phyloP scores from a whole-genome alignment of 2,329 filamentous ascomycete genomes.

The Pezicula rhizophila region DNA sequence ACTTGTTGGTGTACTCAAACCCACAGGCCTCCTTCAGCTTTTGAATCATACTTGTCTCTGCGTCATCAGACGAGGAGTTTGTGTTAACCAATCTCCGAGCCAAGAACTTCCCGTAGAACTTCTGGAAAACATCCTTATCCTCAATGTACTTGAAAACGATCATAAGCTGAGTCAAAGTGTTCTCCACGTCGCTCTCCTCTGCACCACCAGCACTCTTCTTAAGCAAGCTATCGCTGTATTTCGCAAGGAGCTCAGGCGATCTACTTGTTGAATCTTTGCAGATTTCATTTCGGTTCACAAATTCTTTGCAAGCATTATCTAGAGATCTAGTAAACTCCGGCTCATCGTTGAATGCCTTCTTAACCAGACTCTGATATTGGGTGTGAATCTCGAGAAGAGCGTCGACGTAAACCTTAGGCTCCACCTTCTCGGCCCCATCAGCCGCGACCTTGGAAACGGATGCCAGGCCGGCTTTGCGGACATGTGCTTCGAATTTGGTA shows the following conservation, averaged over 20 bases:
- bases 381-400: conserved; percentile 90
- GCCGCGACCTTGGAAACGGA: conserved; percentile 88
- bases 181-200: conserved; percentile 90
- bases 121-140: conserved; percentile 99
- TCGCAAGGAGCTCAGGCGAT: conserved; percentile 89
- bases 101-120: conserved; percentile 96
- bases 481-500: conserved; percentile 83
- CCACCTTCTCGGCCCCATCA: conserved; percentile 74
- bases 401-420: conserved; percentile 95
- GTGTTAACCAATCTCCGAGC: conserved; percentile 91
- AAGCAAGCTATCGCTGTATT: conserved; percentile 87
- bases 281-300: conserved; percentile 95
- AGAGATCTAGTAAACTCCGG: conserved; percentile 94
- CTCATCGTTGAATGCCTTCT: conserved; percentile 88
- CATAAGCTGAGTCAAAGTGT: conserved; percentile 88
- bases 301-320: conserved; percentile 95
- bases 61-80: conserved; percentile 93
- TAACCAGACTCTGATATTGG: conserved; percentile 86
- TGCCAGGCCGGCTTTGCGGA: conserved; percentile 79
- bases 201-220: conserved; percentile 90
- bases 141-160: conserved; percentile 99
- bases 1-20: conserved; percentile 98
- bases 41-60: conserved; percentile 98
- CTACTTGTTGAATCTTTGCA: conserved; percentile 91
- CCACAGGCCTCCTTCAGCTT: conserved; percentile 98